Percentiles rank a stretch among this genome's conserved stretches.
phyloP scores from a whole-genome alignment of 305 asterid species.

The Petunia hybrid region DNA sequence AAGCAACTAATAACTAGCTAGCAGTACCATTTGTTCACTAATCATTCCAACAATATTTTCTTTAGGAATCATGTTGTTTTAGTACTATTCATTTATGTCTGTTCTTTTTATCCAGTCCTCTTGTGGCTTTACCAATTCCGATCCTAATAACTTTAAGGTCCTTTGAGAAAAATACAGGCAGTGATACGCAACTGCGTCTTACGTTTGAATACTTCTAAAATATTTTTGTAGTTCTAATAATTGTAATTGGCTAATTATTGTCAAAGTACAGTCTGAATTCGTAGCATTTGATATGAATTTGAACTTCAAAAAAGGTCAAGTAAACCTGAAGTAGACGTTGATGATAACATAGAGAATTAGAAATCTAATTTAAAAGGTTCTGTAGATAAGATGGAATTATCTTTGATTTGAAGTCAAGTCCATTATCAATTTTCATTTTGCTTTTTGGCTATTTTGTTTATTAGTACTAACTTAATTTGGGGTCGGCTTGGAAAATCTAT shows the following conservation, averaged over 20 bases:
- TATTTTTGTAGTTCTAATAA: neutral
- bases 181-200: neutral
- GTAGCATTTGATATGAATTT: neutral
- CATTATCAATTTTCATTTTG: neutral
- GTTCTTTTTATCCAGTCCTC: too few species aligned
- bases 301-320: neutral
- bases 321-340: neutral
- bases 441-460: neutral
- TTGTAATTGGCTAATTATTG: neutral
- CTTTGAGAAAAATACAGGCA: neutral
- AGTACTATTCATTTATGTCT: too few species aligned
- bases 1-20: too few species aligned
- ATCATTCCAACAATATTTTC: too few species aligned
- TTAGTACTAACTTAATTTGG: neutral
- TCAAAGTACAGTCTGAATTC: neutral
- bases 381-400: slow-evolving; percentile 17
- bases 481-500: neutral
- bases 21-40: too few species aligned
- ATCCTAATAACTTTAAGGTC: too few species aligned
- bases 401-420: neutral
- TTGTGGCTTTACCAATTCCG: too few species aligned
- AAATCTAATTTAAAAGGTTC: neutral
- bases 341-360: slow-evolving; percentile 27
- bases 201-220: neutral
- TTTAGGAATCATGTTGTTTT: too few species aligned